These are phyloP conservation scores for Zelonia costaricensis DNA, from an alignment of 208 protist species.

Conservation along the genomic window DNA sequence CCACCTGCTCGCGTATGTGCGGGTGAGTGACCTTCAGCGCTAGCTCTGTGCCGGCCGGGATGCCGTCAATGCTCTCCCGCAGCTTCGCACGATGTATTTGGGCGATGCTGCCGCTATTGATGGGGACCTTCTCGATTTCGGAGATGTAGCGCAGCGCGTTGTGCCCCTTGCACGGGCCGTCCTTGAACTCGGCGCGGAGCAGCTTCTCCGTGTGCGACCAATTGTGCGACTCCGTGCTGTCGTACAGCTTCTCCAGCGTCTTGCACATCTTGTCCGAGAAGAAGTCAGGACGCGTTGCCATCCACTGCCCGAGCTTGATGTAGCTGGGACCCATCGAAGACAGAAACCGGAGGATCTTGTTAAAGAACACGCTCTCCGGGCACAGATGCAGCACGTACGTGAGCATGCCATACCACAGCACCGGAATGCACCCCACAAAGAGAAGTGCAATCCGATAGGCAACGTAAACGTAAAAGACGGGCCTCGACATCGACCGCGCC, in stretches of 20 bases:
- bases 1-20: constrained; percentile 63
- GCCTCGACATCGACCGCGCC: constrained; percentile 23
- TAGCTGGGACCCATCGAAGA: constrained; percentile 86
- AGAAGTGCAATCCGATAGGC: constrained; percentile 39
- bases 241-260: constrained; percentile 71
- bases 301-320: constrained; percentile 95
- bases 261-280: constrained; percentile 80
- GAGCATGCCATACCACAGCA: constrained; percentile 62
- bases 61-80: constrained; percentile 61
- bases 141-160: constrained; percentile 65
- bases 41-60: constrained; percentile 82
- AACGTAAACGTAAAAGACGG: constrained; percentile 40
- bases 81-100: constrained; percentile 90
- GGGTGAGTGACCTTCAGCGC: constrained; percentile 94
- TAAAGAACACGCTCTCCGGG: constrained; percentile 49
- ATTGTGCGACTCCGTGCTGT: constrained; percentile 60
- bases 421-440: constrained; percentile 36
- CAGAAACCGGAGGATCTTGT: constrained; percentile 57
- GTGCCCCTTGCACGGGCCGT: constrained; percentile 19
- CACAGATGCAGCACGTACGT: constrained; percentile 55
- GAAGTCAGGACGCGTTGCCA: constrained; percentile 90
- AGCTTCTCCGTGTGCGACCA: constrained; percentile 80
- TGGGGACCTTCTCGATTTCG: constrained; percentile 75
- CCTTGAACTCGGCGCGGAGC: constrained; percentile 38
- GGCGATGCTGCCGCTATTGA: constrained; percentile 93